phyloP scores from a whole-genome alignment of 2,329 filamentous ascomycete genomes.

The Microthyrium microscopicum region DNA sequence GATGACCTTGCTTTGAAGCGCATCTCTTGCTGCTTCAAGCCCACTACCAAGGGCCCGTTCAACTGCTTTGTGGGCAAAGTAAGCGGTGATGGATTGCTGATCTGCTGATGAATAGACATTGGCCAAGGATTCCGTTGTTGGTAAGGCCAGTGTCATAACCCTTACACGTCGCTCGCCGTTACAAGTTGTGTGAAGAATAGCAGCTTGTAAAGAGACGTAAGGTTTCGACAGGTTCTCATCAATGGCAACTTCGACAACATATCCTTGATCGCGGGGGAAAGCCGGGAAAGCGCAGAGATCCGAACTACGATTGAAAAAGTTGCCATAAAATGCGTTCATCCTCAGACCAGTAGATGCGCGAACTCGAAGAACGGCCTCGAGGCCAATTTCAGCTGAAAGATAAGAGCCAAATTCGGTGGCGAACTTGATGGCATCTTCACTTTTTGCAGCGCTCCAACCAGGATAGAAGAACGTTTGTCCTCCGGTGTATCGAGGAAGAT shows the following conservation, averaged over 20 bases:
- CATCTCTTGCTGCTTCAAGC: slow-evolving; percentile 78
- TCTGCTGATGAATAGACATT: slow-evolving; percentile 92
- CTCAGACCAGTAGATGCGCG: slow-evolving; percentile 85
- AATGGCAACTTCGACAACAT: slow-evolving; percentile 95
- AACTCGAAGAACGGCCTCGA: slow-evolving; percentile 90
- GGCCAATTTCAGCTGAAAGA: slow-evolving; percentile 85
- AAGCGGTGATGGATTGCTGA: slow-evolving; percentile 80
- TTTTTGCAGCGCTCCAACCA: slow-evolving; percentile 85
- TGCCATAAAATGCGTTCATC: slow-evolving; percentile 97
- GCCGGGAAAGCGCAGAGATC: slow-evolving; percentile 96
- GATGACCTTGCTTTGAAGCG: slow-evolving; percentile 76
- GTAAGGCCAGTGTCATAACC: slow-evolving; percentile 82
- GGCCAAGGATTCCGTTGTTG: slow-evolving; percentile 77
- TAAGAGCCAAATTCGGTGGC: slow-evolving; percentile 94
- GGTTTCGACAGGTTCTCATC: slow-evolving; percentile 88
- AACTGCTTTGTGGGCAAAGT: slow-evolving; percentile 95
- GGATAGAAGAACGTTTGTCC: slow-evolving; percentile 98
- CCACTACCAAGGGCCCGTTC: slow-evolving; percentile 75
- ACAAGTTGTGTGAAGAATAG: slow-evolving; percentile 92
- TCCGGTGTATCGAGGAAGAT: slow-evolving; percentile 87
- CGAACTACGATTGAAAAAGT: slow-evolving; percentile 97
- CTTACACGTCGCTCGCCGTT: slow-evolving; percentile 92
- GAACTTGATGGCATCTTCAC: slow-evolving; percentile 95
- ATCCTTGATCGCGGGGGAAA: slow-evolving; percentile 92
- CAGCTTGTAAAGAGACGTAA: slow-evolving; percentile 81